These are phyloP conservation scores for Malus hybrid DNA, from an alignment of 331 rosid genomes.

Conservation along the genomic window DNA sequence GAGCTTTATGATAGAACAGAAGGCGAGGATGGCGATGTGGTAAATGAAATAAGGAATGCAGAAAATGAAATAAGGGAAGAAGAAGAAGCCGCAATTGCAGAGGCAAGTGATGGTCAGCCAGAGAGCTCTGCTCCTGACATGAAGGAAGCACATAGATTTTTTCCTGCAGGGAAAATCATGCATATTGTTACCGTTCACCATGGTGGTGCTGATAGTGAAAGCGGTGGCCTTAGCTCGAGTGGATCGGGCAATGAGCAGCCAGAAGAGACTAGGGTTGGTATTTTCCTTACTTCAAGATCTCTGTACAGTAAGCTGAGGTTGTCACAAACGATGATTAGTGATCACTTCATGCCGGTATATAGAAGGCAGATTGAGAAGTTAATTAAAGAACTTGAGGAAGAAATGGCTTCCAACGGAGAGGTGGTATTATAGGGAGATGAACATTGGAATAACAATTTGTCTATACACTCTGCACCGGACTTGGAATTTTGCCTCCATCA, in stretches of 20 bases:
- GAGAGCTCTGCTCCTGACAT: constrained; percentile 41
- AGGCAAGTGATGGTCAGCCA: constrained; percentile 39
- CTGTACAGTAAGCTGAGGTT: constrained; percentile 78
- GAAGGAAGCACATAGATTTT: constrained; percentile 74
- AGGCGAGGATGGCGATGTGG: constrained; percentile 50
- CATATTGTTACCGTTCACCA: constrained; percentile 50
- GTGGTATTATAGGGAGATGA: constrained; percentile 27
- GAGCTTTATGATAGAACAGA: constrained; percentile 57
- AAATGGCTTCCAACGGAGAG: constrained; percentile 31
- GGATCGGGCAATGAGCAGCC: constrained; percentile 35
- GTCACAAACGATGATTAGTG: constrained; percentile 90
- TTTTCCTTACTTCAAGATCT: constrained; percentile 72
- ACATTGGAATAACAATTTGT: background rate
- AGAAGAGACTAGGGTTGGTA: constrained; percentile 55
- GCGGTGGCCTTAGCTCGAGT: background rate
- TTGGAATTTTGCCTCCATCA: background rate
- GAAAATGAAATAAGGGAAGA: constrained; percentile 53
- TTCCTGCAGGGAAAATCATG: constrained; percentile 90
- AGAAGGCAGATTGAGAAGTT: constrained; percentile 78
- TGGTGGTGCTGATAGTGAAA: constrained; percentile 27
- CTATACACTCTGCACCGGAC: background rate
- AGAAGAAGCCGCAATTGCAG: constrained; percentile 58
- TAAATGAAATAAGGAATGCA: constrained; percentile 61
- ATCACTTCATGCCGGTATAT: constrained; percentile 91
- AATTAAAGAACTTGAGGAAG: constrained; percentile 60